Evolutionary conservation across 2,329 filamentous ascomycete species (phyloP).

Genomic region (Pseudonectria foliicola): DNA sequence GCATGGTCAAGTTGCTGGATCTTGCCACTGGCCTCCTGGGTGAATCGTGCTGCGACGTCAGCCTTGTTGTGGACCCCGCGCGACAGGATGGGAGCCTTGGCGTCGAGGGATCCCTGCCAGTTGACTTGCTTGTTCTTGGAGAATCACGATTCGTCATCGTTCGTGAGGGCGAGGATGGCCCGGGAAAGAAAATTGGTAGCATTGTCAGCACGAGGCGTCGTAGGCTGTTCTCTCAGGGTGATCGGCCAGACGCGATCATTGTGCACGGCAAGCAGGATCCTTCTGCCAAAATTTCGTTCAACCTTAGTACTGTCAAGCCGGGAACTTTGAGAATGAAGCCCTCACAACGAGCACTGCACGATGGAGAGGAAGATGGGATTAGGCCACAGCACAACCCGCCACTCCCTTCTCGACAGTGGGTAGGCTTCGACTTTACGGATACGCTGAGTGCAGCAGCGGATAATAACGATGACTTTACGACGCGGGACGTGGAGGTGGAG

Average conservation of each 20-base stretch:
- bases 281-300: conserved; percentile 37
- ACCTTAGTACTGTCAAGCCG: conserved; percentile 40
- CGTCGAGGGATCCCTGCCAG: conserved; percentile 36
- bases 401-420: conserved; percentile 23
- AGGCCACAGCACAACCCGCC: conserved; percentile 17
- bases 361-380: conserved; percentile 11
- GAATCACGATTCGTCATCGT: conserved; percentile 50
- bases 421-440: conserved; percentile 44
- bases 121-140: conserved; percentile 48
- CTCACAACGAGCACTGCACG: conserved; percentile 21
- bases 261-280: conserved; percentile 41
- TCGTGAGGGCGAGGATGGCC: conserved; percentile 44
- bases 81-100: conserved; percentile 13
- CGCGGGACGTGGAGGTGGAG: conserved; percentile 50
- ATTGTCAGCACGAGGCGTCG: conserved; percentile 27
- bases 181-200: conserved; percentile 36
- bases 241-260: conserved; percentile 45
- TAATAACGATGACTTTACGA: conserved; percentile 39
- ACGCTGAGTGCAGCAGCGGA: conserved; percentile 48
- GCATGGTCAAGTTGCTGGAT: conserved; percentile 50
- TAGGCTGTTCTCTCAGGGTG: conserved; percentile 30
- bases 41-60: conserved; percentile 48
- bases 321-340: conserved; percentile 28
- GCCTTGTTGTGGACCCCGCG: conserved; percentile 34
- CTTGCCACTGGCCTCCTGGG: conserved; percentile 47